These are phyloP conservation scores for Saturnispora diversa DNA, from an alignment of 805 yeast genomes.

Conservation along the genomic window DNA sequence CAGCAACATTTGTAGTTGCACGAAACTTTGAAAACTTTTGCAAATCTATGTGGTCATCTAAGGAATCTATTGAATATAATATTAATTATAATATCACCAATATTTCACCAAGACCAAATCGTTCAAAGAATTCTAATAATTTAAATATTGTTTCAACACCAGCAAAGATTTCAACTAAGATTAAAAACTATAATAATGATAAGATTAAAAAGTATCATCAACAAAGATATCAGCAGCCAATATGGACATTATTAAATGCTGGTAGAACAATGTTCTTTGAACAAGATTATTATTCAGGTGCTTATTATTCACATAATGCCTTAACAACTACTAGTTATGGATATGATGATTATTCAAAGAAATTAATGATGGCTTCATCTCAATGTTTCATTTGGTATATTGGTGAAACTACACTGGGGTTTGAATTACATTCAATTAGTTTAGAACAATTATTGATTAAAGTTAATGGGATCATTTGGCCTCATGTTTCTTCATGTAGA, in stretches of 20 bases:
- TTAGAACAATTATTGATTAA: slow-evolving; percentile 36
- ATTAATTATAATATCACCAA: slow-evolving; percentile 3
- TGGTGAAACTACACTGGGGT: slow-evolving; percentile 44
- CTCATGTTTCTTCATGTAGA: slow-evolving; percentile 49
- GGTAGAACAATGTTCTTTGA: slow-evolving; percentile 41
- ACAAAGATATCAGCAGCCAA: slow-evolving; percentile 34
- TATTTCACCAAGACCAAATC: slow-evolving; percentile 2
- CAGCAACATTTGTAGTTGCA: slow-evolving; percentile 31
- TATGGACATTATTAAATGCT: slow-evolving; percentile 48
- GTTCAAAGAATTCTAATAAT: not conserved
- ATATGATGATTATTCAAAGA: slow-evolving; percentile 20
- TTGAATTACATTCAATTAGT: slow-evolving; percentile 39
- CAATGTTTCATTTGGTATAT: slow-evolving; percentile 41
- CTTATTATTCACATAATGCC: slow-evolving; percentile 31
- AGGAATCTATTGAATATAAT: slow-evolving; percentile 11
- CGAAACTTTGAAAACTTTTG: slow-evolving; percentile 35
- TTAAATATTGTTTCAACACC: not conserved
- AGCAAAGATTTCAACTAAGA: not conserved
- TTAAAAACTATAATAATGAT: slow-evolving; percentile 13
- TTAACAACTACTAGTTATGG: slow-evolving; percentile 28
- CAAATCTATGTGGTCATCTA: slow-evolving; percentile 25
- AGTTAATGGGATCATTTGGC: slow-evolving; percentile 66
- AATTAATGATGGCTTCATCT: slow-evolving; percentile 21
- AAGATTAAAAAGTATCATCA: slow-evolving; percentile 20
- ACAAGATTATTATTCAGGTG: slow-evolving; percentile 39